A percentile compares a stretch with the other conserved stretches of the same genome.
These are phyloP conservation scores for Talaromyces sp. DNA, from an alignment of 2,329 filamentous ascomycete species.

Conservation along the genomic window DNA sequence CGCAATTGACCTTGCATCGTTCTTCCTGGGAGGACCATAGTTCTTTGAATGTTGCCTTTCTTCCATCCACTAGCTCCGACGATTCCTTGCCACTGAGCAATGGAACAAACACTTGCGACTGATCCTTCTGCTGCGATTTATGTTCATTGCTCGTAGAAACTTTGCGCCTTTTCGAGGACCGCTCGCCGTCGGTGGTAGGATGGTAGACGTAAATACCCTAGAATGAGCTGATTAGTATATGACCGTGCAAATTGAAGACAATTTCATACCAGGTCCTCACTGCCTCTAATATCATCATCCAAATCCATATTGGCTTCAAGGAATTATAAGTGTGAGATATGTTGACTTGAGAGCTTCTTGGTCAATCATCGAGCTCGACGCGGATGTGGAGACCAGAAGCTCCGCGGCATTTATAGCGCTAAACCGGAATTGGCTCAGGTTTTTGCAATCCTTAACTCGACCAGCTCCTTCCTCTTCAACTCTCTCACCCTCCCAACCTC, in stretches of 20 bases:
- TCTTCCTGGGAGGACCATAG: constrained; percentile 42
- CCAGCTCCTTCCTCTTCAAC: neutral
- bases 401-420: constrained; percentile 18
- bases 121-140: constrained; percentile 15
- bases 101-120: constrained; percentile 35
- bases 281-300: neutral
- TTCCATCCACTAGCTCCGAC: constrained; percentile 32
- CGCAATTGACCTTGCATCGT: constrained; percentile 37
- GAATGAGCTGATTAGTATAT: constrained; percentile 4
- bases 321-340: neutral
- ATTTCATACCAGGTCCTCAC: constrained; percentile 11
- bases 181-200: constrained; percentile 43
- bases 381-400: constrained; percentile 11
- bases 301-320: constrained; percentile 7
- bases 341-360: neutral
- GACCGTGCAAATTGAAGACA: neutral
- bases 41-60: constrained; percentile 39
- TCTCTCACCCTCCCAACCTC: neutral
- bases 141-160: constrained; percentile 41
- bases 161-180: constrained; percentile 60
- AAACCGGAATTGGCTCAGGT: constrained; percentile 15
- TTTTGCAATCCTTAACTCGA: constrained; percentile 2
- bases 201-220: constrained; percentile 65
- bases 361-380: neutral
- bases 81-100: constrained; percentile 43